Evolutionary conservation across 257 asterid genomes (phyloP).

Genomic region (Osmanthus fragrans): DNA sequence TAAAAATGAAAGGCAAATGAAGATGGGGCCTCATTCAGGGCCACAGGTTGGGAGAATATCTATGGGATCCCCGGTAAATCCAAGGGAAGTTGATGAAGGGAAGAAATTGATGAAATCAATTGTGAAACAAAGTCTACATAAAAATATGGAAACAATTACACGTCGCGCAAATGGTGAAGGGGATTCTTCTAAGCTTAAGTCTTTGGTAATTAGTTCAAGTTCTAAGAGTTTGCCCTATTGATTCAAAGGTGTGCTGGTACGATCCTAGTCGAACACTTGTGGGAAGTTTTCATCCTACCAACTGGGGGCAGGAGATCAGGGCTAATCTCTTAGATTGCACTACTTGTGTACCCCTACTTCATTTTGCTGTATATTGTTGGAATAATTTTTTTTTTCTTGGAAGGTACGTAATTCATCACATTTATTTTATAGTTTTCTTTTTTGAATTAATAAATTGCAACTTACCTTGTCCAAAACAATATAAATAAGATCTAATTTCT

Average conservation of each 20-base stretch:
- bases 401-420: neutral
- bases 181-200: slow-evolving; percentile 57
- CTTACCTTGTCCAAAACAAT: neutral
- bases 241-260: neutral
- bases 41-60: slow-evolving; percentile 61
- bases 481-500: too few relatives aligned
- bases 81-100: slow-evolving; percentile 51
- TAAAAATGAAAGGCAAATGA: slow-evolving; percentile 67
- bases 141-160: slow-evolving; percentile 75
- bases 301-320: too few relatives aligned
- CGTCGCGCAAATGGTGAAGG: slow-evolving; percentile 64
- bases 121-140: slow-evolving; percentile 71
- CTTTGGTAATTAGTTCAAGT: slow-evolving; percentile 69
- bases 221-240: slow-evolving; percentile 87
- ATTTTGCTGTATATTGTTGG: slow-evolving; percentile 5
- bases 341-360: slow-evolving; percentile 5
- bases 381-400: neutral
- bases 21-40: slow-evolving; percentile 84
- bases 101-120: slow-evolving; percentile 70
- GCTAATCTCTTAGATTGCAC: neutral
- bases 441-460: too few relatives aligned
- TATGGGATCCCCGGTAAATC: slow-evolving; percentile 43
- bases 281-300: too few relatives aligned
- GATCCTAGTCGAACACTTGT: too few relatives aligned
- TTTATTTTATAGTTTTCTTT: too few relatives aligned